A percentile compares a stretch with the other conserved stretches of the same genome.
Conservation (phyloP, 768 basidiomycete genomes). For the Podaxis sp. region DNA sequence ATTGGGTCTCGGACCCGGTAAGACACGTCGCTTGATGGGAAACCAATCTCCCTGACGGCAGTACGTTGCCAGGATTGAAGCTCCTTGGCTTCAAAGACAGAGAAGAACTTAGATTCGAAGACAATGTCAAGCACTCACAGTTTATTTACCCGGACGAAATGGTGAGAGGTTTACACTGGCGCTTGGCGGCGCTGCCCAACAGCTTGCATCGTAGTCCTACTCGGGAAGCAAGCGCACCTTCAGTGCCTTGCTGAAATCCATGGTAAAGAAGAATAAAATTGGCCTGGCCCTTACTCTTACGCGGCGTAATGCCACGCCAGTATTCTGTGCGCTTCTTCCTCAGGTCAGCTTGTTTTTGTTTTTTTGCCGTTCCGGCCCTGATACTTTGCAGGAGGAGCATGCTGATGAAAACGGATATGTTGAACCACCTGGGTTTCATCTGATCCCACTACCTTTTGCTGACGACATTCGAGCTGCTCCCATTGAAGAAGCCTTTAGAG, state of each 20-base stretch:
- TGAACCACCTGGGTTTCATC: conserved; percentile 88
- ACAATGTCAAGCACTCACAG: conserved; percentile 88
- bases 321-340: conserved; percentile 83
- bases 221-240: conserved; percentile 93
- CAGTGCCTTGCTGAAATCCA: conserved; percentile 79
- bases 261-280: conserved; percentile 79
- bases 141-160: conserved; percentile 93
- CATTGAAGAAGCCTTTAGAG: conserved; percentile 61
- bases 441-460: conserved; percentile 90
- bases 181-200: conserved; percentile 8
- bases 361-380: neutral
- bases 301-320: conserved; percentile 70
- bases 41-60: neutral
- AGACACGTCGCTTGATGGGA: conserved; percentile 16
- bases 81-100: conserved; percentile 90
- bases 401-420: conserved; percentile 70
- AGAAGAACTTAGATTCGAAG: conserved; percentile 71
- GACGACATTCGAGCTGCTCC: conserved; percentile 89
- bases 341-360: conserved; percentile 52
- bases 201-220: conserved; percentile 50
- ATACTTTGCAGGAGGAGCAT: conserved; percentile 59
- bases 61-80: conserved; percentile 61
- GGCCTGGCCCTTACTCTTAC: conserved; percentile 73
- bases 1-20: conserved; percentile 75
- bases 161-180: conserved; percentile 40